Evolutionary conservation across 352 stramenopile genomes (phyloP).

Genomic region (Phytophthora melonis): DNA sequence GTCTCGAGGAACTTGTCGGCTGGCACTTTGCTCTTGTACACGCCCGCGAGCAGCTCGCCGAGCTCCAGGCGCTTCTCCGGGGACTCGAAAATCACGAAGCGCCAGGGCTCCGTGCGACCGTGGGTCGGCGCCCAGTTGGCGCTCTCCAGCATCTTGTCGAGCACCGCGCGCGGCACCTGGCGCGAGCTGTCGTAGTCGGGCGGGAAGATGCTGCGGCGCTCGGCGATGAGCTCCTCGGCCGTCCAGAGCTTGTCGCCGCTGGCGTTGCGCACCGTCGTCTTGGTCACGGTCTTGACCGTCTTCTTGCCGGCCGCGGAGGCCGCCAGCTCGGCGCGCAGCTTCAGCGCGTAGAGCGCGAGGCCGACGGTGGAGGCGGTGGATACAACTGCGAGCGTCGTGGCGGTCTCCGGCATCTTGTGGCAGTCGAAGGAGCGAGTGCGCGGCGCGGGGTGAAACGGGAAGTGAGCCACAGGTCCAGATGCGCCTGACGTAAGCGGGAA

Average conservation of each 20-base stretch:
- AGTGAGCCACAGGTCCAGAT: conserved; percentile 2
- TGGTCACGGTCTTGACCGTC: conserved; percentile 33
- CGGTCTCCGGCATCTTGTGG: conserved; percentile 34
- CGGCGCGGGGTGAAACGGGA: conserved; percentile 1
- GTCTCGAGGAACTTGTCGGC: conserved; percentile 77
- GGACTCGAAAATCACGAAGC: conserved; percentile 78
- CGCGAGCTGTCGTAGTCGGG: conserved; percentile 69
- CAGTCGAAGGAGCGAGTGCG: not conserved
- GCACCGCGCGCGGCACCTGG: conserved; percentile 58
- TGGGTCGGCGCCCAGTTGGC: conserved; percentile 90
- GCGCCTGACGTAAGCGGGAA: conserved; percentile 18
- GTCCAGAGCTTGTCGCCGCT: conserved; percentile 58
- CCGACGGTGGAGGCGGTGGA: conserved; percentile 45
- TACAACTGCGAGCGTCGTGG: conserved; percentile 36
- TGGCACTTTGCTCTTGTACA: conserved; percentile 76
- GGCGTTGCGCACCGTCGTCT: conserved; percentile 30
- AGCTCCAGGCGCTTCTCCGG: conserved; percentile 63
- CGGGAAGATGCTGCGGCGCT: conserved; percentile 82
- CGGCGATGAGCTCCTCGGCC: conserved; percentile 80
- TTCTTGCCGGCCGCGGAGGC: conserved; percentile 20
- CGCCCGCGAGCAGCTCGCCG: conserved; percentile 67
- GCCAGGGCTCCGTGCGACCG: conserved; percentile 84
- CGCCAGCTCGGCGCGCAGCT: conserved; percentile 40
- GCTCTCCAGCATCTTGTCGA: conserved; percentile 81
- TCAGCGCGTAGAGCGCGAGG: conserved; percentile 49